A percentile compares a stretch with the other conserved stretches of the same genome.
Evolutionary conservation across 352 stramenopile species (phyloP).

Genomic region (Pythium periplocum): DNA sequence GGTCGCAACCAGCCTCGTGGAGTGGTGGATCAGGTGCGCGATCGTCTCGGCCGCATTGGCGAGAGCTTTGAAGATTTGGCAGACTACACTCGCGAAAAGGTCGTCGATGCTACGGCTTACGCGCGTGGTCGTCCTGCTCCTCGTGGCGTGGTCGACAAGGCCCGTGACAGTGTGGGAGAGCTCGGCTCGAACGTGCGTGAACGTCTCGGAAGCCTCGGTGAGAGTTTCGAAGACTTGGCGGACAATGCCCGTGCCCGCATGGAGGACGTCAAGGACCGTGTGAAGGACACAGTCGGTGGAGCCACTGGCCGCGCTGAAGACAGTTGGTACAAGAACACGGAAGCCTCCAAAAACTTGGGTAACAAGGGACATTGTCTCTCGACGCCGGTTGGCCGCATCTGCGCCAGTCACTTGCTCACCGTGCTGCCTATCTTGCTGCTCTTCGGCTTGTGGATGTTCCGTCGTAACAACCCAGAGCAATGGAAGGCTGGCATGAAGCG

Average conservation of each 20-base stretch:
- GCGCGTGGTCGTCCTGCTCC: slow-evolving; percentile 8
- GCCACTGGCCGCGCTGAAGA: slow-evolving; percentile 37
- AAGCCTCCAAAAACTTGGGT: slow-evolving; percentile 36
- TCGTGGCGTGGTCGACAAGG: no score
- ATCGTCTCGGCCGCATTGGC: slow-evolving; percentile 20
- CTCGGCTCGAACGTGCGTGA: slow-evolving; percentile 16
- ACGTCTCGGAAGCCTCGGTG: slow-evolving; percentile 19
- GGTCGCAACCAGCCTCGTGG: slow-evolving; percentile 5
- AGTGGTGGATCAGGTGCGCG: slow-evolving; percentile 6
- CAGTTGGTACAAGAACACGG: slow-evolving; percentile 48
- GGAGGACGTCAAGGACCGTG: slow-evolving; percentile 46
- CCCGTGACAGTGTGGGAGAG: slow-evolving; percentile 15
- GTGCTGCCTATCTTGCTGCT: slow-evolving; percentile 37
- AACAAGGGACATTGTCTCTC: slow-evolving; percentile 50
- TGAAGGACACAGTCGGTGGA: slow-evolving; percentile 37
- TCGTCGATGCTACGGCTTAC: slow-evolving; percentile 26
- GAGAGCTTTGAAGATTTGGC: no score
- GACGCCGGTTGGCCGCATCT: slow-evolving; percentile 36
- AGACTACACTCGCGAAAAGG: slow-evolving; percentile 17
- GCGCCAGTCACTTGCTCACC: slow-evolving; percentile 35
- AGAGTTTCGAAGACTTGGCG: slow-evolving; percentile 25
- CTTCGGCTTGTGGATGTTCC: slow-evolving; percentile 32
- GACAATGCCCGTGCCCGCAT: slow-evolving; percentile 16
- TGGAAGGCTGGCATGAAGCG: slow-evolving; percentile 54
- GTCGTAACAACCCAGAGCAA: slow-evolving; percentile 60